A percentile compares a stretch with the other conserved stretches of the same genome.
phyloP scores from a whole-genome alignment of 116 monocot genomes.

The Cymodocea nodosa region DNA sequence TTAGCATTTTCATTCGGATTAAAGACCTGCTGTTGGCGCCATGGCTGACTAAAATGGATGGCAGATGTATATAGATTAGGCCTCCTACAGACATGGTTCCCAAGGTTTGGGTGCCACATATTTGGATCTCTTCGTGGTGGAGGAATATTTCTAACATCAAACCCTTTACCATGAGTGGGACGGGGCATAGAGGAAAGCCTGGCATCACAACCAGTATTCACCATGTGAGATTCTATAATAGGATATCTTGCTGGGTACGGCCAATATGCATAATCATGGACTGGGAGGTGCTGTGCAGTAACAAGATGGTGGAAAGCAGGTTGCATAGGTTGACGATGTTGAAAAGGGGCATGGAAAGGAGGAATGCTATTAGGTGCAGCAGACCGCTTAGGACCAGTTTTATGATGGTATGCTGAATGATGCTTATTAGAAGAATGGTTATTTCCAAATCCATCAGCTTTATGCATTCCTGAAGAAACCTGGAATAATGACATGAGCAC shows the following conservation, averaged over 20 bases:
- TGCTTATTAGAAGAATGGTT: slow-evolving; percentile 37
- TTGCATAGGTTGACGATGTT: slow-evolving; percentile 42
- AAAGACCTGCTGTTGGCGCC: slow-evolving; percentile 38
- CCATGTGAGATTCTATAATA: slow-evolving; percentile 31
- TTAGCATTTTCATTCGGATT: slow-evolving; percentile 40
- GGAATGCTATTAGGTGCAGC: slow-evolving; percentile 30
- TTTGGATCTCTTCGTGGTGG: slow-evolving; percentile 43
- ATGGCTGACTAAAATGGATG: slow-evolving; percentile 29
- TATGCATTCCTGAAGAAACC: slow-evolving; percentile 30
- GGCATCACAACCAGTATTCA: slow-evolving; percentile 40
- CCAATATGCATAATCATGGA: slow-evolving; percentile 55
- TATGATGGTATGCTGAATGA: slow-evolving; percentile 35
- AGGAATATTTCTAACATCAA: slow-evolving; percentile 35
- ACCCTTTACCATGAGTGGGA: slow-evolving; percentile 27
- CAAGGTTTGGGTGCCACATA: slow-evolving; percentile 35
- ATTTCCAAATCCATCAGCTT: slow-evolving; percentile 53
- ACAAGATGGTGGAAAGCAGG: slow-evolving; percentile 29
- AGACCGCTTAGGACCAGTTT: slow-evolving; percentile 40
- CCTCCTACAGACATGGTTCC: slow-evolving; percentile 27
- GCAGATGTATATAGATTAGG: slow-evolving; percentile 30
- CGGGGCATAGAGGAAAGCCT: slow-evolving; percentile 27
- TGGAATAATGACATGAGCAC: slow-evolving; percentile 20
- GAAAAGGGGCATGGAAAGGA: slow-evolving; percentile 35
- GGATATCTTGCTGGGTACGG: slow-evolving; percentile 43
- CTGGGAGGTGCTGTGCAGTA: slow-evolving; percentile 29